Evolutionary conservation across 1,284 basidiomycete species (phyloP).

Genomic region (Puccinia hordei): DNA sequence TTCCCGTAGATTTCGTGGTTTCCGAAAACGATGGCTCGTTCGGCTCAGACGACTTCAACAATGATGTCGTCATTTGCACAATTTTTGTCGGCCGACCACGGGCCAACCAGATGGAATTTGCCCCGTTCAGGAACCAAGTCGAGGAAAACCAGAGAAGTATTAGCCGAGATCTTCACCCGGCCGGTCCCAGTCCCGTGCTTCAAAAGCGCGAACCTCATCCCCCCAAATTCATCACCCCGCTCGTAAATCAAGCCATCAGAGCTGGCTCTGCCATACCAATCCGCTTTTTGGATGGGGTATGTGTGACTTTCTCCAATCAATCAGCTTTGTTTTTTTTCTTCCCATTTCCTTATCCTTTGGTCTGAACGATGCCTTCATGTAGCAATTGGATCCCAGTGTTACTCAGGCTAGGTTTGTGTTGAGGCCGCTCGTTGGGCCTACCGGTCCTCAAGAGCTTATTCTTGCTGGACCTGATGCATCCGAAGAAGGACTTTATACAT

Average conservation of each 20-base stretch:
- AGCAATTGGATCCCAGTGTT: constrained; percentile 16
- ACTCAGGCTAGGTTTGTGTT: constrained; percentile 21
- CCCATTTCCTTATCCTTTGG: neutral
- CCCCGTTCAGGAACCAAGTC: constrained; percentile 16
- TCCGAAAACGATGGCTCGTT: constrained; percentile 34
- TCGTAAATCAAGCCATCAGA: neutral
- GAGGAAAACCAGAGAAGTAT: neutral
- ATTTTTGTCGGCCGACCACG: constrained; percentile 10
- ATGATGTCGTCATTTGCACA: constrained; percentile 27
- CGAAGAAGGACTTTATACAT: constrained; percentile 21
- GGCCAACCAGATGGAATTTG: constrained; percentile 21
- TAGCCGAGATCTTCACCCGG: too few species aligned
- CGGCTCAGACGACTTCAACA: constrained; percentile 33
- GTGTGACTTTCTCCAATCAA: neutral
- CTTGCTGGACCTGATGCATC: constrained; percentile 7
- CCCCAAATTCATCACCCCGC: constrained; percentile 21
- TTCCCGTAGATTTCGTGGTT: constrained; percentile 15
- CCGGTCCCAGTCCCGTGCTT: neutral
- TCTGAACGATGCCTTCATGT: neutral
- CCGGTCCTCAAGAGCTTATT: neutral
- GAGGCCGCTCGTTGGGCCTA: neutral
- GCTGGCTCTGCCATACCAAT: constrained; percentile 8
- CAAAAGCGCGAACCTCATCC: constrained; percentile 29
- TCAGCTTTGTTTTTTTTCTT: neutral
- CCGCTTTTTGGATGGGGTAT: constrained; percentile 29